Evolutionary conservation across 2,329 filamentous ascomycete species (phyloP), one percentile per base, ranked within the genome.

Genomic region (Cordyceps farinosa): DNA sequence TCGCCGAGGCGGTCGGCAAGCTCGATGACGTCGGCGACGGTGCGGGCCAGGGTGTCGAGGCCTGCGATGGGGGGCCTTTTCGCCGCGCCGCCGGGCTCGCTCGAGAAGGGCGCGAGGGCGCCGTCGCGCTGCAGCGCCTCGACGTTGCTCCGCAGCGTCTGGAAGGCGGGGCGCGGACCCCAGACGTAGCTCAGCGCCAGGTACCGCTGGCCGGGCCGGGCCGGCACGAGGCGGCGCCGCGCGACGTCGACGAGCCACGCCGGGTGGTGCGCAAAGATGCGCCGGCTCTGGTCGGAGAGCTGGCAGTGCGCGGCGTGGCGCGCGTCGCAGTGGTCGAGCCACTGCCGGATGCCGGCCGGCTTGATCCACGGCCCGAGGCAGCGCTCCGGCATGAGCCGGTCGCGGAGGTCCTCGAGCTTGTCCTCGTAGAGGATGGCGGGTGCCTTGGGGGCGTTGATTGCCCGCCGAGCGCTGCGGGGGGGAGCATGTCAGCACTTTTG

Each of bases 121-220:
- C 59, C 59, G 27, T 30, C 51, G 7, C 27, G 22, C 59, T 62
- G 50, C 15, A 62, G 51, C 40, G 51, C 51, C n/a, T 32, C 59
- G 42, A 62, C 17, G 27, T 62, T 62, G 59, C 59, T 32, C n/a
- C 5, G 17, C 4, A 62, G 59, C 5, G 59, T 62, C 32, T 55
- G 59, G 34, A 62, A 62, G 40, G 59, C 15, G 15, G 51, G 34
- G 15, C 42, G 10, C 36, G 57, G 63, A 48, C 66, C 67, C 67
- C 67, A 68, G 30, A 65, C 66, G 17, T 68, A 68, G 62, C 67
- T 68, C 8, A 68, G 61, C 1, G 67, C 67, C 17, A 66, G n/a
- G 40, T 68, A 68, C n/a, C 51, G 59, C 42, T 62, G 59, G 7
- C 51, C 51, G 32, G 59, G 59, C 40, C 6, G 9, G 15, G 59